Conservation (phyloP, 495 filamentous ascomycete genomes). For the Penicillium subrubescens region DNA sequence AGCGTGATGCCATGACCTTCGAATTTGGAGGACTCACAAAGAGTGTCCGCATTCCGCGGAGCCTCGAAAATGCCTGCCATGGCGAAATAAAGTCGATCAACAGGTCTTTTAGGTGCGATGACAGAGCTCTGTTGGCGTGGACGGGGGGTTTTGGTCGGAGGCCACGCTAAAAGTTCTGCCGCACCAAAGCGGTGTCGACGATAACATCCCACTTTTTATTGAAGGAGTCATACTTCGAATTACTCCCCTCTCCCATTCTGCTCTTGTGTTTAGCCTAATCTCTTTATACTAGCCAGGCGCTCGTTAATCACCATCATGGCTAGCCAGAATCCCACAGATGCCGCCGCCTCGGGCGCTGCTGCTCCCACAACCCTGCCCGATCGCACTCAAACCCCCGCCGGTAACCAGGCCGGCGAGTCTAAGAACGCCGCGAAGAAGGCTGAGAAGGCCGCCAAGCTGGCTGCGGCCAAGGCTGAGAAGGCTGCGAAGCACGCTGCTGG, state of each 20-base stretch:
- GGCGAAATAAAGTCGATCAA: constrained; percentile 29
- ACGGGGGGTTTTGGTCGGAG: constrained; percentile 34
- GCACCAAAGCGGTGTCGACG: constrained; percentile 39
- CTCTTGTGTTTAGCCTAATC: constrained; percentile 20
- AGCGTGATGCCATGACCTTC: constrained; percentile 17
- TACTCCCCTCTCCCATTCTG: constrained; percentile 18
- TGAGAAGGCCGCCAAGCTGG: constrained; percentile 65
- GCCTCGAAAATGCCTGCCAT: constrained; percentile 93
- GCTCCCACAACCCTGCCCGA: constrained; percentile 42
- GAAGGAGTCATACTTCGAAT: constrained; percentile 29
- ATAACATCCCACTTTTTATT: constrained; percentile 50
- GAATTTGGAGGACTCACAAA: constrained; percentile 57
- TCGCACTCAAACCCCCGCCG: constrained; percentile 46
- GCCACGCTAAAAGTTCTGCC: constrained; percentile 52
- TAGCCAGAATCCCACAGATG: constrained; percentile 38
- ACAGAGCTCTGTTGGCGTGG: constrained; percentile 37
- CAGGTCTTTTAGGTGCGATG: constrained; percentile 30
- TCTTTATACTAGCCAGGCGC: constrained; percentile 26
- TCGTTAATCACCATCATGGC: constrained; percentile 38
- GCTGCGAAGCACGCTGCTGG: constrained; percentile 53
- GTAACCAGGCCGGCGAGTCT: constrained; percentile 52
- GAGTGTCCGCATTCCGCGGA: constrained; percentile 80
- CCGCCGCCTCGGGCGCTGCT: constrained; percentile 29
- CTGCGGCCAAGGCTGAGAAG: constrained; percentile 69
- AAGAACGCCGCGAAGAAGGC: constrained; percentile 77